phyloP scores from a whole-genome alignment of 1,284 basidiomycete species.

The Pterulicium gracile region DNA sequence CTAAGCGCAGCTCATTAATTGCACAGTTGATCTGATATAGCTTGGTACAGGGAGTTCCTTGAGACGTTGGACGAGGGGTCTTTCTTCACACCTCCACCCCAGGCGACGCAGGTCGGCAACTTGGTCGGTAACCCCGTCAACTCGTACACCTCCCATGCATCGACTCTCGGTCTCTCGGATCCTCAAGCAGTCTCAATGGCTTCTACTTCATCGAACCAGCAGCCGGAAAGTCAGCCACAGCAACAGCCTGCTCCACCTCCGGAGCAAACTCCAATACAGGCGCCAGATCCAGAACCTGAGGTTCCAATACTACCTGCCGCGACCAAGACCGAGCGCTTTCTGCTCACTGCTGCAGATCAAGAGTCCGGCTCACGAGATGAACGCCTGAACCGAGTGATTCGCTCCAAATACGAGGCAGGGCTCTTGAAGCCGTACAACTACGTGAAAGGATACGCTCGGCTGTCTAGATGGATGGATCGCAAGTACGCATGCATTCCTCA shows the following conservation, averaged over 20 bases:
- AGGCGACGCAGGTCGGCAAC: slow-evolving; percentile 28
- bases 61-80: slow-evolving; percentile 66
- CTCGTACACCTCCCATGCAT: slow-evolving; percentile 13
- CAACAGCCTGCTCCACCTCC: slow-evolving; percentile 11
- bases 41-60: slow-evolving; percentile 57
- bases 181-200: slow-evolving; percentile 6
- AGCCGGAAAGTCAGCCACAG: slow-evolving; percentile 6
- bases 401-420: slow-evolving; percentile 95
- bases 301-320: slow-evolving; percentile 49
- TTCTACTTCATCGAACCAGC: slow-evolving; percentile 1
- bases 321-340: slow-evolving; percentile 78
- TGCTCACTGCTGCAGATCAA: slow-evolving; percentile 93
- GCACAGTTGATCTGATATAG: slow-evolving; percentile 4
- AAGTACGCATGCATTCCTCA: slow-evolving; percentile 40
- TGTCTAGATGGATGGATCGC: slow-evolving; percentile 91
- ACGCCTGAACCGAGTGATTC: slow-evolving; percentile 84
- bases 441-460: slow-evolving; percentile 84
- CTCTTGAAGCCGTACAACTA: slow-evolving; percentile 94
- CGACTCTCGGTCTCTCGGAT: slow-evolving; percentile 10
- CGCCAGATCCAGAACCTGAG: slow-evolving; percentile 14
- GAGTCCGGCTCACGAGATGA: slow-evolving; percentile 87
- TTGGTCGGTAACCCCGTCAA: slow-evolving; percentile 31
- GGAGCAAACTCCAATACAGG: slow-evolving; percentile 12
- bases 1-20: slow-evolving; percentile 12
- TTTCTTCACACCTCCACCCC: slow-evolving; percentile 48